phyloP scores from a whole-genome alignment of 2,329 filamentous ascomycete genomes.

The Neocatenulostroma microsporum region DNA sequence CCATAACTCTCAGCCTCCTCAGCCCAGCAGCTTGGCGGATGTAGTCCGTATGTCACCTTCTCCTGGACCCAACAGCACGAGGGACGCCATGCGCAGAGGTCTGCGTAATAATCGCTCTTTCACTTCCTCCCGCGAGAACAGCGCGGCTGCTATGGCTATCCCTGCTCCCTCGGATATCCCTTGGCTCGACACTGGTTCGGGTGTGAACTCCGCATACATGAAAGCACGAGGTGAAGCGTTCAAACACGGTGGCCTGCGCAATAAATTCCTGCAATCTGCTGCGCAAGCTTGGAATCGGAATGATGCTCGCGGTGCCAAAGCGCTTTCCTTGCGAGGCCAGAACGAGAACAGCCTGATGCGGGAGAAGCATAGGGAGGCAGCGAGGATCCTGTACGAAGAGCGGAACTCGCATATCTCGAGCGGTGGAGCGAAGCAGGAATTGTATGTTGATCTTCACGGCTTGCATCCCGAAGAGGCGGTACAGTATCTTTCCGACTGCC shows the following conservation, averaged over 20 bases:
- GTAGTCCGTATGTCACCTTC: slow-evolving; percentile 93
- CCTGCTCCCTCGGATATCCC: slow-evolving; percentile 84
- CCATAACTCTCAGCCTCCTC: slow-evolving; percentile 56
- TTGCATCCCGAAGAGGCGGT: slow-evolving; percentile 97
- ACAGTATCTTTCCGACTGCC: slow-evolving; percentile 80
- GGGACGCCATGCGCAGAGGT: slow-evolving; percentile 47
- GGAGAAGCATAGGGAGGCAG: slow-evolving; percentile 91
- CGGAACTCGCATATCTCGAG: slow-evolving; percentile 63
- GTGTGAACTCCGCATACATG: slow-evolving; percentile 86
- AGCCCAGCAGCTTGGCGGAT: slow-evolving; percentile 78
- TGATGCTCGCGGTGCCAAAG: slow-evolving; percentile 91
- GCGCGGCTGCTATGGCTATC: slow-evolving; percentile 72
- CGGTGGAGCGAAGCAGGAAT: slow-evolving; percentile 49
- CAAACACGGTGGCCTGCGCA: slow-evolving; percentile 90
- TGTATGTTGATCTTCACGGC: slow-evolving; percentile 95
- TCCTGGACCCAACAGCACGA: slow-evolving; percentile 51
- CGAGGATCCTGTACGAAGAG: slow-evolving; percentile 84
- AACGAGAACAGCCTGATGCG: slow-evolving; percentile 97
- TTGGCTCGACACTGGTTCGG: slow-evolving; percentile 89
- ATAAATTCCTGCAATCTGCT: slow-evolving; percentile 94
- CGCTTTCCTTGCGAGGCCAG: slow-evolving; percentile 84
- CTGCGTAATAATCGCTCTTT: slow-evolving; percentile 59
- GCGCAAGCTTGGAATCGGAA: slow-evolving; percentile 98
- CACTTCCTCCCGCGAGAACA: slow-evolving; percentile 61
- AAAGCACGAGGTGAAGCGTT: slow-evolving; percentile 94